Base-by-base conservation (phyloP, 805 yeast species). In the Hanseniaspora clermontiae region DNA sequence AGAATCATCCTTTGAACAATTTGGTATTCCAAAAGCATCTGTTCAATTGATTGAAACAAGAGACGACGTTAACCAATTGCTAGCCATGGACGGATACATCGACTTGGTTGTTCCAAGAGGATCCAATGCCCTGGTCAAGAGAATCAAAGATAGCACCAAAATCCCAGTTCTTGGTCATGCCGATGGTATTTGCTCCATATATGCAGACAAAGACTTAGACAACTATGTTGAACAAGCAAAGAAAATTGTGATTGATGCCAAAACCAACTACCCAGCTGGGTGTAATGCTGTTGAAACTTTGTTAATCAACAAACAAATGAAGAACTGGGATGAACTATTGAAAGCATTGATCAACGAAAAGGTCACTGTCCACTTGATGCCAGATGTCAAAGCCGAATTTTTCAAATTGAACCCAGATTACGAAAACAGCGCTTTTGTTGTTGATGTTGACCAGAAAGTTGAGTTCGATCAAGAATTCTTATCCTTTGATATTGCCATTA, bases 141-240 rank as follows among this genome's bases (percentile, higher is more conserved):
- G 77, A 67, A 90, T 93, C 68, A 93, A 95, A 71, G 77, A 79
- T 29, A 80, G 80, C 66, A 91, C 98, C 27, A 88, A 88, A 68
- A 95, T 93, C 63, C 97, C 99, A 5, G 98, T 93, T 8, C 72
- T 93, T 66, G 99, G 99, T 57, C 99, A 93, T 68, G 98, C 99
- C 9, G 97, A 93, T 70, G 99, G 99, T 49, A 84, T 91, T 59
- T 93, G 98, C 70, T 82, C 97, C 1, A 79, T 91, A 8, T 93
- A 80, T 64, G 75, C 91, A 29, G 95, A 90, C 67, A 78, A 77
- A 57, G 80, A 78, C 51, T 93, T 93, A 6, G 91, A 89, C 64
- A 27, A 19, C 11, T n/a, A 34, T 14, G 60, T 86, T 12, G 78
- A 69, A 14, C 89, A 87, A 79, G 95, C 97, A 0, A 74, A 77